Evolutionary conservation across 345 rosid species (phyloP).

Genomic region (Euphorbia tirucalli): DNA sequence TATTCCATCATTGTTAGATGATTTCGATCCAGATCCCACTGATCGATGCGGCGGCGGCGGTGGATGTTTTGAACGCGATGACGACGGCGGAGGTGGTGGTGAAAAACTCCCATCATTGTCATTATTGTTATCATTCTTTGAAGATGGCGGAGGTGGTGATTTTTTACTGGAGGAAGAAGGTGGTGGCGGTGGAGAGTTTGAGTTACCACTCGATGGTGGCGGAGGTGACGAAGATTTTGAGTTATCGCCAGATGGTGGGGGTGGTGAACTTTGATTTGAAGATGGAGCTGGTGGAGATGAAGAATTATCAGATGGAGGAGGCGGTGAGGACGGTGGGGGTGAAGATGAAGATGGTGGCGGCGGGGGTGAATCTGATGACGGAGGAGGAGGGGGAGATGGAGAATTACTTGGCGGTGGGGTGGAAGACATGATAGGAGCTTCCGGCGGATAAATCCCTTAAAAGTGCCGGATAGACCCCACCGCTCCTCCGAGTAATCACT

Average conservation of each 20-base stretch:
- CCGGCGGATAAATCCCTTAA: background rate
- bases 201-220: background rate
- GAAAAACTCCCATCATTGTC: background rate
- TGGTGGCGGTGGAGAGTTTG: background rate
- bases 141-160: constrained; percentile 8
- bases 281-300: constrained; percentile 36
- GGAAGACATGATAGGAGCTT: constrained; percentile 21
- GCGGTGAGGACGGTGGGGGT: constrained; percentile 14
- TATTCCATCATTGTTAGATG: constrained; percentile 6
- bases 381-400: constrained; percentile 18
- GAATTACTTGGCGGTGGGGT: constrained; percentile 21
- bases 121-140: background rate
- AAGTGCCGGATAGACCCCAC: constrained; percentile 23
- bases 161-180: background rate
- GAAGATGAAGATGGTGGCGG: constrained; percentile 15
- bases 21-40: constrained; percentile 12
- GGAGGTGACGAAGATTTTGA: constrained; percentile 35
- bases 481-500: constrained; percentile 23
- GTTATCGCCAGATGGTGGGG: constrained; percentile 7
- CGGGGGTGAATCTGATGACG: constrained; percentile 16
- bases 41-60: constrained; percentile 35
- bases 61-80: constrained; percentile 21
- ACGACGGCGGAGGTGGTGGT: constrained; percentile 36
- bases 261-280: no score
- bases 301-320: constrained; percentile 12